A percentile compares a stretch with the other conserved stretches of the same genome.
Evolutionary conservation across 768 basidiomycete genomes (phyloP).

Genomic region (Panaeolus papilionaceus): DNA sequence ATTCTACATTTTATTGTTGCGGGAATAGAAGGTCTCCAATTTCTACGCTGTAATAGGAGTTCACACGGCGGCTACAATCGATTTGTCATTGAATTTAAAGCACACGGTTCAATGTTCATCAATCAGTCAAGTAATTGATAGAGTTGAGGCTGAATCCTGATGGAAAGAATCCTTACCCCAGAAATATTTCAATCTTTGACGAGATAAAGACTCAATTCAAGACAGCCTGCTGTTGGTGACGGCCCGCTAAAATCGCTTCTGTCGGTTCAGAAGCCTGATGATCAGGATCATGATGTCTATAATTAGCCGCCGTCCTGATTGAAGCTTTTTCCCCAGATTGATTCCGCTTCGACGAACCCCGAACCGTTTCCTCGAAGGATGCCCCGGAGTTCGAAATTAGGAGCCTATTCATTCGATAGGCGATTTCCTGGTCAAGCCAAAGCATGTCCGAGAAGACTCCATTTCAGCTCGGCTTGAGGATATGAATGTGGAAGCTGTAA

Average conservation of each 20-base stretch:
- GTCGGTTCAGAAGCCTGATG: background rate
- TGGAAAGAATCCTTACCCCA: background rate
- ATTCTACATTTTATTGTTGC: background rate
- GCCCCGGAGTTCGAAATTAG: slow-evolving; percentile 1
- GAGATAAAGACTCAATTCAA: background rate
- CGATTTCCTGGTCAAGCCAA: background rate
- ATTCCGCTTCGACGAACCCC: slow-evolving; percentile 1
- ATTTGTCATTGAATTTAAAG: background rate
- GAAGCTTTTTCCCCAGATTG: background rate
- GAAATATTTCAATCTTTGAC: background rate
- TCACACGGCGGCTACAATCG: background rate
- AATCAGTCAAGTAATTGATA: background rate
- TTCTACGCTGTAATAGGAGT: too few relatives aligned
- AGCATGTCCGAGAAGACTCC: background rate
- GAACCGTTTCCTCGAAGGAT: background rate
- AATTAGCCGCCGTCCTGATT: slow-evolving; percentile 5
- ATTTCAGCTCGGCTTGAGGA: background rate
- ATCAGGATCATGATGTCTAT: background rate
- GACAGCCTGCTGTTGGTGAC: background rate
- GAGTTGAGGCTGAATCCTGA: background rate
- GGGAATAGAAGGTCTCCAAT: background rate
- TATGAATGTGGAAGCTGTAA: background rate
- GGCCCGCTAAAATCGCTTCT: background rate
- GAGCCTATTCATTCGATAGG: background rate
- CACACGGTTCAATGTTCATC: background rate